phyloP scores from a whole-genome alignment of 176 grass and related monocot genomes.

The Musa itinerans region DNA sequence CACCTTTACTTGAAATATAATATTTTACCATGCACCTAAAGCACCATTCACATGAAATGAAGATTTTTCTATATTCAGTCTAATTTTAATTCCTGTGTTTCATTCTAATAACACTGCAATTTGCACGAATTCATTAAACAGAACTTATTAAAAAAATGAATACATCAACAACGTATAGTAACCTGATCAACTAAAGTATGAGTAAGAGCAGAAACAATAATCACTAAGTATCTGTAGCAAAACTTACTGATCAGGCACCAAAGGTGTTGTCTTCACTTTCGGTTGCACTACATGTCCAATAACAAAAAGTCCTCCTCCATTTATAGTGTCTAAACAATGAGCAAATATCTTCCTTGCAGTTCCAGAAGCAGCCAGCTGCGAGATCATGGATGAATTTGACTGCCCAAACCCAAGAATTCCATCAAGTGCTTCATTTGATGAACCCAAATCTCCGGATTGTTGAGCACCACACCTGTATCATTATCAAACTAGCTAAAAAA shows the following conservation, averaged over 20 bases:
- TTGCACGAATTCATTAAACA: background rate
- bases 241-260: conserved; percentile 65
- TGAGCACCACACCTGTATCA: conserved; percentile 65
- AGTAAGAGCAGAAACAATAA: conserved; percentile 4
- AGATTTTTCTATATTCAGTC: background rate
- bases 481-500: background rate
- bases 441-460: conserved; percentile 70
- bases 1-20: too few relatives aligned
- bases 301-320: conserved; percentile 78
- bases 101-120: background rate
- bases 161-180: background rate
- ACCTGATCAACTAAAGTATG: background rate
- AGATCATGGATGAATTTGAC: conserved; percentile 62
- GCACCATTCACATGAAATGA: background rate
- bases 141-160: background rate
- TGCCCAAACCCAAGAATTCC: conserved; percentile 96
- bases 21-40: background rate
- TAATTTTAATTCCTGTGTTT: background rate
- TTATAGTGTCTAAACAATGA: conserved; percentile 81
- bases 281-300: conserved; percentile 86
- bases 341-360: conserved; percentile 69
- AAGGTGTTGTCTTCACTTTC: conserved; percentile 66
- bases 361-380: conserved; percentile 57
- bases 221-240: background rate
- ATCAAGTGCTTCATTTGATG: conserved; percentile 59